Base-by-base conservation (phyloP, 805 yeast genomes). In the Myxozyma nipponensis region DNA sequence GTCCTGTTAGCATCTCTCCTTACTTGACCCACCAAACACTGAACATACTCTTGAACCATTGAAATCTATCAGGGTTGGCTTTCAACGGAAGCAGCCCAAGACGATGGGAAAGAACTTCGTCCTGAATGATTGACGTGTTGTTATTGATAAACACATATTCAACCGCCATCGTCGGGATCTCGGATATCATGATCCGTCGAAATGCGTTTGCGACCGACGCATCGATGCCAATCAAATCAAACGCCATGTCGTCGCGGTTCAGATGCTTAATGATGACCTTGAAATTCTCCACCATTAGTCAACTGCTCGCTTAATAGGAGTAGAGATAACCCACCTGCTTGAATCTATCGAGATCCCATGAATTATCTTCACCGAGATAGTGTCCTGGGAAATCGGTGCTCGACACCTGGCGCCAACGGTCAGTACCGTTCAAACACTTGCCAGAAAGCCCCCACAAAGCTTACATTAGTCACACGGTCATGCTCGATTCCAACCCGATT, bases 61-160 rank as follows among this genome's bases (percentile, higher is more conserved):
- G 77, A 58, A 93, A 72, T 66, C 75, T 68, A 70, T 93, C 98
- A 13, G 98, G 98, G 67, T 88, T 95, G 41, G 88, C 85, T 59
- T 83, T 84, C 61, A 93, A 75, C 30, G 98, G 98, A 44, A 91
- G 77, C 58, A 93, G 76, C 43, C 98, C 98, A 56, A 93, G 82
- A 73, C 98, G 82, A 66, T 88, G 96, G 3, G 98, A 91, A 58
- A 93, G 77, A 18, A 93, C 96, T 72, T 93, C 98, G 68, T 93
- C 98, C 69, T 90, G 97, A 57, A 93, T 87, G 43, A 93, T 96
- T 1, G 96, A 87, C 1, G 98, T 93, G 70, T 93, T 93, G 76
- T 88, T 91, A 73, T 85, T 85, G 52, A 93, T 78, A 66, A 83
- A 89, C 17, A 93, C 88, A 56, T 86, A 81, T 69, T 93, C 98